Percentiles rank a stretch among this genome's conserved stretches.
phyloP scores from a whole-genome alignment of 371 early-diverging fungal species.

The Rhizopus sp. region DNA sequence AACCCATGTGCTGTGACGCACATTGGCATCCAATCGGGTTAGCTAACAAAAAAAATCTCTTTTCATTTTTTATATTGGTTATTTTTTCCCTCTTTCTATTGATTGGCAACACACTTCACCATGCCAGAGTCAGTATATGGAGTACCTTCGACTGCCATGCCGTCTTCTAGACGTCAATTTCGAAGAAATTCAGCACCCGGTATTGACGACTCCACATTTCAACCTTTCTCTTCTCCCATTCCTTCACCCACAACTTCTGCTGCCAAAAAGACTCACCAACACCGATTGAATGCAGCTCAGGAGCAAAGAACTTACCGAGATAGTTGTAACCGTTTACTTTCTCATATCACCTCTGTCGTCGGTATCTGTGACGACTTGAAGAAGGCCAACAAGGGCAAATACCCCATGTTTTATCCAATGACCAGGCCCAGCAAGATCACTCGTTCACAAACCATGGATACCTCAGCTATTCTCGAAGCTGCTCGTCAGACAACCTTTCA shows the following conservation, averaged over 20 bases:
- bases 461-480: slow-evolving; percentile 28
- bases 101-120: background rate
- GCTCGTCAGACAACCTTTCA: slow-evolving; percentile 27
- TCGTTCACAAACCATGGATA: slow-evolving; percentile 42
- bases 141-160: slow-evolving; percentile 7
- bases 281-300: slow-evolving; percentile 49
- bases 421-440: slow-evolving; percentile 25
- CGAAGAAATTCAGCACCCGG: slow-evolving; percentile 43
- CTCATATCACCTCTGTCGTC: slow-evolving; percentile 58
- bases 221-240: slow-evolving; percentile 14
- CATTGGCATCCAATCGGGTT: no score
- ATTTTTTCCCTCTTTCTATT: no score
- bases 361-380: slow-evolving; percentile 63
- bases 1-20: no score
- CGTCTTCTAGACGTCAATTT: slow-evolving; percentile 17
- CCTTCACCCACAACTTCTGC: slow-evolving; percentile 23
- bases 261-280: slow-evolving; percentile 42
- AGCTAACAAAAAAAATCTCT: no score
- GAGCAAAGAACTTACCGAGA: slow-evolving; percentile 71
- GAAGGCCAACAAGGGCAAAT: slow-evolving; percentile 62
- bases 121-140: slow-evolving; percentile 7
- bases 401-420: slow-evolving; percentile 70
- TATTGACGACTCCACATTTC: slow-evolving; percentile 23
- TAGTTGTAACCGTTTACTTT: slow-evolving; percentile 70
- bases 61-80: no score